These are phyloP conservation scores for Suillus americanus DNA, from an alignment of 768 basidiomycete species.

Conservation along the genomic window DNA sequence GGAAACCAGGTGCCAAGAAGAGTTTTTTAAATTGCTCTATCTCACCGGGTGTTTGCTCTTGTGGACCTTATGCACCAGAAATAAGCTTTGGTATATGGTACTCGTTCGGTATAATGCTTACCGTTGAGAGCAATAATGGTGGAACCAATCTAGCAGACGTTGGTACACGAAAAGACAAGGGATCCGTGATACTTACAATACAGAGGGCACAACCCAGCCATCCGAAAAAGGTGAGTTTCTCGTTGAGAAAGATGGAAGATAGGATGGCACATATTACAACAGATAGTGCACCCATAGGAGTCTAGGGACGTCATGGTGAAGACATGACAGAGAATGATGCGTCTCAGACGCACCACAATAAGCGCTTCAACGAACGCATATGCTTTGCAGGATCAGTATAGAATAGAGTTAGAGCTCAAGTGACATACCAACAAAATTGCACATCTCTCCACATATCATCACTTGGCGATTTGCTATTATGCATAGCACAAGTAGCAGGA, in stretches of 20 bases:
- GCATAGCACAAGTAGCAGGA: too few relatives aligned
- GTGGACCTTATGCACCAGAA: constrained; percentile 47
- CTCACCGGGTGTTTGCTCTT: constrained; percentile 66
- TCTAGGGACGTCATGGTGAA: constrained; percentile 40
- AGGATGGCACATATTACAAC: constrained; percentile 95
- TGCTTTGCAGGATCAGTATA: constrained; percentile 39
- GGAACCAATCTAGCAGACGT: constrained; percentile 62
- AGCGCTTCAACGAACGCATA: constrained; percentile 93
- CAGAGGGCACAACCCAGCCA: constrained; percentile 94
- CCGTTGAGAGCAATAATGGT: constrained; percentile 91
- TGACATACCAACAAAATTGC: constrained; percentile 78
- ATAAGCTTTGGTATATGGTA: neutral
- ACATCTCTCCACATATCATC: constrained; percentile 91
- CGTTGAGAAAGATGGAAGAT: constrained; percentile 91
- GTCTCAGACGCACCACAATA: constrained; percentile 66
- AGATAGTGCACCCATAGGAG: constrained; percentile 93
- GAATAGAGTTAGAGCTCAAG: constrained; percentile 10
- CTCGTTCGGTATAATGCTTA: constrained; percentile 19
- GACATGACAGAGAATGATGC: constrained; percentile 4
- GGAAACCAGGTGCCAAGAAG: constrained; percentile 83
- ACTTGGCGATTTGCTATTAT: constrained; percentile 38
- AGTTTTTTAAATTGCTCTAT: constrained; percentile 73
- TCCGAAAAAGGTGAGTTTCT: constrained; percentile 92
- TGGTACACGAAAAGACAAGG: constrained; percentile 1
- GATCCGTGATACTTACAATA: constrained; percentile 56